These are phyloP conservation scores for Daldinia caldariorum DNA, from an alignment of 495 filamentous ascomycete genomes.

Conservation along the genomic window DNA sequence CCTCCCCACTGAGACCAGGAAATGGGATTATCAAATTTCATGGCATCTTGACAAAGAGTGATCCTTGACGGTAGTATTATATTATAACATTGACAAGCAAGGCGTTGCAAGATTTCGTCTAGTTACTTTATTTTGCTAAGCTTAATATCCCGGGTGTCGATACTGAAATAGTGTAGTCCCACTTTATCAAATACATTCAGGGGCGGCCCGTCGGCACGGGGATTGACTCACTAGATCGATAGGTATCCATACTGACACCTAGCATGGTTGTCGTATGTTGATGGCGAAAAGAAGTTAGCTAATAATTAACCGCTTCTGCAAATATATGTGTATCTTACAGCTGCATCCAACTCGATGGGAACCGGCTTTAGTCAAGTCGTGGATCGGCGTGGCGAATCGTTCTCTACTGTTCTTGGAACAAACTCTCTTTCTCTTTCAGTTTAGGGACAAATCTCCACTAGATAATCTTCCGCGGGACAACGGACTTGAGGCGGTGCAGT, in stretches of 20 bases:
- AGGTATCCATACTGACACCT: constrained; percentile 23
- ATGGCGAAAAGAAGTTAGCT: constrained; percentile 12
- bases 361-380: constrained; percentile 14
- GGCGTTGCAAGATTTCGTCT: background rate
- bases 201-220: constrained; percentile 28
- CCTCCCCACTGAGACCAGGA: constrained; percentile 32
- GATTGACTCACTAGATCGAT: constrained; percentile 10
- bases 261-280: constrained; percentile 27
- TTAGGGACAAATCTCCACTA: constrained; percentile 22
- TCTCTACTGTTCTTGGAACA: constrained; percentile 13
- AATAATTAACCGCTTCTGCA: constrained; percentile 6
- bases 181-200: constrained; percentile 16
- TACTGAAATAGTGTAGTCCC: constrained; percentile 23
- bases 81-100: constrained; percentile 20
- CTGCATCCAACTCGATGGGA: constrained; percentile 19
- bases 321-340: constrained; percentile 15
- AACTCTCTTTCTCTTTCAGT: constrained; percentile 18
- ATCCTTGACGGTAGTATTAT: constrained; percentile 32
- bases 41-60: constrained; percentile 25
- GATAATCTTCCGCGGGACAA: constrained; percentile 35
- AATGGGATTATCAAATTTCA: constrained; percentile 27
- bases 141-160: constrained; percentile 35
- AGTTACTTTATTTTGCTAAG: constrained; percentile 12
- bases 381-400: constrained; percentile 27
- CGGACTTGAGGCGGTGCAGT: constrained; percentile 36